Evolutionary conservation across 2,329 filamentous ascomycete species (phyloP), one percentile per base, ranked within the genome.

Genomic region (Cercospora sp.): DNA sequence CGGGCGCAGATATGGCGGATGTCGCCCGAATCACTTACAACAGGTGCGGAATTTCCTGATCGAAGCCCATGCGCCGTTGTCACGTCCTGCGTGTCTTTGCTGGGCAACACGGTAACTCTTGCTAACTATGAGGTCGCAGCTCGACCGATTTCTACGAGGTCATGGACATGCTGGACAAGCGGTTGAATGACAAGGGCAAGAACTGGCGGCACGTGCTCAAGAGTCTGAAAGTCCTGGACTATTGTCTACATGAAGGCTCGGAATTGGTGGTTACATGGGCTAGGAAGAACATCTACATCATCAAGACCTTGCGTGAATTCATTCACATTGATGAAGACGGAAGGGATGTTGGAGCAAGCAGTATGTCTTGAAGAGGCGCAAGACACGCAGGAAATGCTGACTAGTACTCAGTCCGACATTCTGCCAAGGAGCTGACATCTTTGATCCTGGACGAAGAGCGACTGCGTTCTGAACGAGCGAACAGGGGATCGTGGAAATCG

Each of bases 161-260:
- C 76, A 97, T 99, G 90, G 95, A 99, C 80, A 99, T 99, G 93
- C 86, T 99, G 73, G 95, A 99, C 82, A 98, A 98, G 85, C 91
- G 95, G 74, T 84, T 99, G 77, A 99, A 99, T 77, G 95, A 99
- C 81, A 98, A 99, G 82, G 95, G 95, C 78, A 99, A 98, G 86
- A 99, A 99, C 80, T 99, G 95, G 95, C 90, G 95, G 75, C 95
- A 99, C 79, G 95, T 99, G 12, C 84, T 99, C 68, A 99, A 99
- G 82, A 96, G 95, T 51, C 85, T 99, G 74, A 99, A 99, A 80
- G 95, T 99, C 63, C 87, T 98, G 67, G 95, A 99, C 81, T 99
- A 99, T 81, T 97, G 94, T 81, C 85, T 99, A 66, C 95, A 99
- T 79, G 95, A 99, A 80, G 95, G 95, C 59, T 97, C 94, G 0